Evolutionary conservation across 2,329 filamentous ascomycete species (phyloP).

Genomic region (Pseudonectria foliicola): DNA sequence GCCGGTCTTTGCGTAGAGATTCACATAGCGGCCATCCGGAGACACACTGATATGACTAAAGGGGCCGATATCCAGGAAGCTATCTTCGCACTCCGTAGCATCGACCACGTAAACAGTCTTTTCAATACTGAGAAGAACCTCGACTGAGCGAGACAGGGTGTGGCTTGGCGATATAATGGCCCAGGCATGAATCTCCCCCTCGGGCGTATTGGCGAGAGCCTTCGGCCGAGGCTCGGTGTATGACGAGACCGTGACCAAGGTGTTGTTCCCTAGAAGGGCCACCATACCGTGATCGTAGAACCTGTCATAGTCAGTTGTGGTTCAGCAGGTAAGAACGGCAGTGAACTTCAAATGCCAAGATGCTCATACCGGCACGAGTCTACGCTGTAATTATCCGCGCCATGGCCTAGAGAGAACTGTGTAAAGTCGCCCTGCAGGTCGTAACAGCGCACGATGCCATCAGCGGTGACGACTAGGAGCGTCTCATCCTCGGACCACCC

Average conservation of each 20-base stretch:
- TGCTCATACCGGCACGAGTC: constrained; percentile 61
- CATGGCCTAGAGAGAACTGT: constrained; percentile 86
- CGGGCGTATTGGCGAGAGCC: constrained; percentile 66
- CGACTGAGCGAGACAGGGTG: constrained; percentile 86
- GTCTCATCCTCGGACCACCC: constrained; percentile 97
- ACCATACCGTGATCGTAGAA: constrained; percentile 95
- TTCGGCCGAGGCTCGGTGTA: constrained; percentile 89
- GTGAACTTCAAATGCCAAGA: neutral
- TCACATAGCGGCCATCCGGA: constrained; percentile 81
- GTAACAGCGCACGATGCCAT: constrained; percentile 86
- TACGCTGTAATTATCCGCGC: constrained; percentile 82
- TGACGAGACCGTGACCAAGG: constrained; percentile 75
- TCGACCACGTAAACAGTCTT: constrained; percentile 83
- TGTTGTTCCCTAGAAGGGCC: constrained; percentile 81
- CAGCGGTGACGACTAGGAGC: constrained; percentile 77
- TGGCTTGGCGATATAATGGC: constrained; percentile 79
- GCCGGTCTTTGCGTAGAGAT: constrained; percentile 78
- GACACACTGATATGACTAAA: constrained; percentile 89
- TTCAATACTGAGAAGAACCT: constrained; percentile 79
- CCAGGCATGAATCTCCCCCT: constrained; percentile 81
- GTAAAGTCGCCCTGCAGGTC: constrained; percentile 93
- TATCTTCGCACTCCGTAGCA: constrained; percentile 82
- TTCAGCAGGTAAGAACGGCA: no score
- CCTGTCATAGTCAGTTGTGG: constrained; percentile 19
- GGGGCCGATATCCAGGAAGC: constrained; percentile 82